Conservation (phyloP, 768 basidiomycete genomes). For the Leccinum arenicola region DNA sequence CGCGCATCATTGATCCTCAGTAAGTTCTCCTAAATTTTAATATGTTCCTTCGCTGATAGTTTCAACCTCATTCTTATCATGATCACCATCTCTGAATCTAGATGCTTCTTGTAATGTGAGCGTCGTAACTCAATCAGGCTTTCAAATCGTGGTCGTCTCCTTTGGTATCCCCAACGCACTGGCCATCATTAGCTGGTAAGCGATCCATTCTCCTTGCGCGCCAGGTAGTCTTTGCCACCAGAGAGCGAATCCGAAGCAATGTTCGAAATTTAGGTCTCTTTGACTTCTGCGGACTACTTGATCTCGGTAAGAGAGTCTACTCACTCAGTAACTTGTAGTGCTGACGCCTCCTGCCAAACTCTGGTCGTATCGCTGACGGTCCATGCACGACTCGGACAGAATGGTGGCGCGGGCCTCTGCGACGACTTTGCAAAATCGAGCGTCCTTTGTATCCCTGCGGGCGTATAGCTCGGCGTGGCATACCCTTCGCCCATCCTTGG, state of each 20-base stretch:
- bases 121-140: slow-evolving; percentile 11
- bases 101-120: background rate
- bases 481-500: slow-evolving; percentile 28
- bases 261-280: slow-evolving; percentile 24
- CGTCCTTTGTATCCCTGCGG: slow-evolving; percentile 22
- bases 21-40: slow-evolving; percentile 5
- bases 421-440: slow-evolving; percentile 27
- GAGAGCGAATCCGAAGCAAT: slow-evolving; percentile 12
- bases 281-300: slow-evolving; percentile 15
- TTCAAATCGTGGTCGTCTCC: slow-evolving; percentile 19
- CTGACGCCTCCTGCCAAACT: slow-evolving; percentile 12
- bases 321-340: background rate
- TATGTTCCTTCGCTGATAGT: background rate
- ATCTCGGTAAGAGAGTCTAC: slow-evolving; percentile 14
- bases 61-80: slow-evolving; percentile 7
- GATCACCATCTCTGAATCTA: slow-evolving; percentile 6
- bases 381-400: slow-evolving; percentile 24
- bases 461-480: slow-evolving; percentile 27
- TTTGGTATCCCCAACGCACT: slow-evolving; percentile 11
- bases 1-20: slow-evolving; percentile 18
- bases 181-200: slow-evolving; percentile 22
- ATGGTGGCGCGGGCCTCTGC: slow-evolving; percentile 21
- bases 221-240: slow-evolving; percentile 17
- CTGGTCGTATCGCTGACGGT: slow-evolving; percentile 24
- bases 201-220: background rate